phyloP scores from a whole-genome alignment of 1,284 basidiomycete genomes.

The Ustilago esculenta region DNA sequence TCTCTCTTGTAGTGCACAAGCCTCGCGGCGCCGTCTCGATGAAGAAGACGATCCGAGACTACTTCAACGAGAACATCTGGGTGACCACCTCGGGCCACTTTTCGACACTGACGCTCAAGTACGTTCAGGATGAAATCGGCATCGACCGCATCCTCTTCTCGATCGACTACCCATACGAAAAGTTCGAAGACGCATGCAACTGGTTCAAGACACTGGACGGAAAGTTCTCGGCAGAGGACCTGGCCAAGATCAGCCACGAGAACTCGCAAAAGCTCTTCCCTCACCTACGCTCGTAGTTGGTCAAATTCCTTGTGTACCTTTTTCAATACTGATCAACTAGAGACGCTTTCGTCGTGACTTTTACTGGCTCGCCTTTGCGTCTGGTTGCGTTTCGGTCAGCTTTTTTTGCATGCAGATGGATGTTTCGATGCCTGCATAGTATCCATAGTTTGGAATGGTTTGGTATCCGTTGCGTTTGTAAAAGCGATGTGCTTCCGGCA shows the following conservation, averaged over 20 bases:
- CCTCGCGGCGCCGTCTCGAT: slow-evolving; percentile 49
- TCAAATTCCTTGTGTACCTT: background rate
- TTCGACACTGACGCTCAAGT: slow-evolving; percentile 54
- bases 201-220: slow-evolving; percentile 59
- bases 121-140: slow-evolving; percentile 56
- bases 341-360: background rate
- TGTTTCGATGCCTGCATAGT: slow-evolving; percentile 23
- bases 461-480: slow-evolving; percentile 28
- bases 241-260: slow-evolving; percentile 48
- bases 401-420: slow-evolving; percentile 41
- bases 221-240: slow-evolving; percentile 30
- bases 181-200: slow-evolving; percentile 63
- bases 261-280: slow-evolving; percentile 46
- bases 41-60: slow-evolving; percentile 54
- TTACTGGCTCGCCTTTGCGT: too few relatives aligned
- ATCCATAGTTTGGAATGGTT: slow-evolving; percentile 37
- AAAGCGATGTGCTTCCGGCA: slow-evolving; percentile 30
- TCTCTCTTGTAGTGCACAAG: slow-evolving; percentile 45
- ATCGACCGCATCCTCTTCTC: slow-evolving; percentile 66
- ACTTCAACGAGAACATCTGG: slow-evolving; percentile 63
- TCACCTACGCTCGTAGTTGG: slow-evolving; percentile 22
- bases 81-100: slow-evolving; percentile 61
- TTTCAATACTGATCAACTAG: background rate
- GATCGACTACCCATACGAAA: slow-evolving; percentile 67
- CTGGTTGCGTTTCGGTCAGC: background rate